phyloP scores from a whole-genome alignment of 768 basidiomycete genomes.

The Kwoniella sp. region DNA sequence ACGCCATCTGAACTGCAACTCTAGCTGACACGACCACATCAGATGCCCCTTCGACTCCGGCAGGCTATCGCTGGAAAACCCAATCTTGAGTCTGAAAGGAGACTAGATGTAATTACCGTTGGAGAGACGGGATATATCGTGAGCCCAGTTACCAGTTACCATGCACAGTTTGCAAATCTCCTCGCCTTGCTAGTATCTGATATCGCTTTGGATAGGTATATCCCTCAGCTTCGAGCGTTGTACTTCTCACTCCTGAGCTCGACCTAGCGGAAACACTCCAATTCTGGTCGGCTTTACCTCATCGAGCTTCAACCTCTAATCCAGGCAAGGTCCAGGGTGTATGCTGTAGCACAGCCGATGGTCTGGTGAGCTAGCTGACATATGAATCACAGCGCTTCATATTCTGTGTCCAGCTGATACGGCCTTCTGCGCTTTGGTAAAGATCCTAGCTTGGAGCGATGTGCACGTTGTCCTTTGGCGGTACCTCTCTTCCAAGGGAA shows the following conservation, averaged over 20 bases:
- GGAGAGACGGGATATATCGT: constrained; percentile 35
- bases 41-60: constrained; percentile 45
- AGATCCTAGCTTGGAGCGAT: constrained; percentile 48
- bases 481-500: constrained; percentile 8
- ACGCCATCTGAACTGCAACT: too few relatives aligned
- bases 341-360: constrained; percentile 15
- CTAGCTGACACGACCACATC: neutral
- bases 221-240: constrained; percentile 33
- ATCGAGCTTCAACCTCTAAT: constrained; percentile 34
- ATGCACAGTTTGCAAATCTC: neutral
- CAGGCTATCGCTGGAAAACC: constrained; percentile 44
- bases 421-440: too few relatives aligned
- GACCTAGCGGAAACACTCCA: constrained; percentile 33
- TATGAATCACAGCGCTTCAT: neutral
- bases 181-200: too few relatives aligned
- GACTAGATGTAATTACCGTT: constrained; percentile 18
- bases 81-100: constrained; percentile 12
- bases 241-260: constrained; percentile 34
- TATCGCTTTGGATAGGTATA: constrained; percentile 26
- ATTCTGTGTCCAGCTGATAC: neutral
- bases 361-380: constrained; percentile 28
- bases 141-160: constrained; percentile 10
- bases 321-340: constrained; percentile 32
- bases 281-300: constrained; percentile 41
- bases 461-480: constrained; percentile 44